Evolutionary conservation across 257 asterid species (phyloP).

Genomic region (Verbena officinalis): DNA sequence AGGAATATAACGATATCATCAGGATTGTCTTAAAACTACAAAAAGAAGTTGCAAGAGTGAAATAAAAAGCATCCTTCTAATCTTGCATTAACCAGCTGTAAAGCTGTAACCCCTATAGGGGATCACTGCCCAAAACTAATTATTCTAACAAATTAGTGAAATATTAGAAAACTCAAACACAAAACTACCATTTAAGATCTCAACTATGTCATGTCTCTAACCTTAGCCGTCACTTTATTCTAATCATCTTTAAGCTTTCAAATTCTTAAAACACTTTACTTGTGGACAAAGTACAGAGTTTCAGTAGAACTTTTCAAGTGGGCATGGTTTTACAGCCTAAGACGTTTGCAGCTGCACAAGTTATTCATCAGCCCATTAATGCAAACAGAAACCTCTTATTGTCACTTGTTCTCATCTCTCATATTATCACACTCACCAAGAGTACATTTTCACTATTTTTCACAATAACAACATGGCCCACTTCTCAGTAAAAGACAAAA

Average conservation of each 20-base stretch:
- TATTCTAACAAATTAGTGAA: slow-evolving; percentile 1
- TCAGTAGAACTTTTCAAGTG: background rate
- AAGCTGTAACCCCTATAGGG: background rate
- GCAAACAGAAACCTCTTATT: slow-evolving; percentile 2
- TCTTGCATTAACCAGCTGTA: slow-evolving; percentile 17
- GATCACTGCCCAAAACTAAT: background rate
- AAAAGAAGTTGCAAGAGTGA: background rate
- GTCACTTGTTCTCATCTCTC: slow-evolving; percentile 3
- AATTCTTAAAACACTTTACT: background rate
- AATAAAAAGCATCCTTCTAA: slow-evolving; percentile 11
- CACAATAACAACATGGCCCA: slow-evolving; percentile 13
- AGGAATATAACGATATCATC: slow-evolving; percentile 25
- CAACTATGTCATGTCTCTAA: too few species aligned
- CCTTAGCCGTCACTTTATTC: too few species aligned
- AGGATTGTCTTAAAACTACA: slow-evolving; percentile 29
- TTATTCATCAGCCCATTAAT: slow-evolving; percentile 20
- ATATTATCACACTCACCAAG: background rate
- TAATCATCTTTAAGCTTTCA: background rate
- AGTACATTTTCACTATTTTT: slow-evolving; percentile 10
- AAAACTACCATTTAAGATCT: too few species aligned
- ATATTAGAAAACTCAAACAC: background rate
- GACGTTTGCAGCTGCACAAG: too few species aligned
- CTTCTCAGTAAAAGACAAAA: slow-evolving; percentile 24
- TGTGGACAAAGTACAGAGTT: background rate
- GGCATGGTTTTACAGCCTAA: background rate